Percentiles rank a stretch among this genome's conserved stretches.
Conservation (phyloP, 176 grass and related monocot species). For the Areca catechu region DNA sequence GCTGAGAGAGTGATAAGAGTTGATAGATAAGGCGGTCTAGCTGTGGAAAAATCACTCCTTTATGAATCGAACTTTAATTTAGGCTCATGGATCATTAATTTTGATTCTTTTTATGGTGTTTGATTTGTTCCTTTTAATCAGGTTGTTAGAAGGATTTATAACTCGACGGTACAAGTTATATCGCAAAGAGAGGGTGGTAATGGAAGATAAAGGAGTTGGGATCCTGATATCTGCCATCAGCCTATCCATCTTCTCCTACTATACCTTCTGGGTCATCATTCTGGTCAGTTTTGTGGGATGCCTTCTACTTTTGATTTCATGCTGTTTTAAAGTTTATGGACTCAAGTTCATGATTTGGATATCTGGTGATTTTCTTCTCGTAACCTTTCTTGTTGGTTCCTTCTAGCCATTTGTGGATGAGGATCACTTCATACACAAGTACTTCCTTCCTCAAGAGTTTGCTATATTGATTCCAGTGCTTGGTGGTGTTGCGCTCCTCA, state of each 20-base stretch:
- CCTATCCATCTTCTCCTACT: slow-evolving; percentile 82
- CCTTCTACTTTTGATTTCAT: background rate
- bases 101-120: too few relatives aligned
- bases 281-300: slow-evolving; percentile 36
- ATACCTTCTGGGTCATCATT: slow-evolving; percentile 80
- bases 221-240: slow-evolving; percentile 65
- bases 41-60: too few relatives aligned
- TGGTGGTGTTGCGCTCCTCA: slow-evolving; percentile 58
- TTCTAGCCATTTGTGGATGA: slow-evolving; percentile 77
- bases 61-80: too few relatives aligned
- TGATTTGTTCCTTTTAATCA: too few relatives aligned
- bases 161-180: too few relatives aligned
- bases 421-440: slow-evolving; percentile 77
- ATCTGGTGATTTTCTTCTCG: background rate
- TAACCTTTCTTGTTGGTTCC: slow-evolving; percentile 12
- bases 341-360: background rate
- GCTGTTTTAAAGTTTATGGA: background rate
- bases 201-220: slow-evolving; percentile 60
- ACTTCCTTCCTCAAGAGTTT: slow-evolving; percentile 78
- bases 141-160: too few relatives aligned
- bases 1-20: too few relatives aligned
- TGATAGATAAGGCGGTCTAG: too few relatives aligned
- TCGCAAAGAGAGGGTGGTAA: slow-evolving; percentile 27
- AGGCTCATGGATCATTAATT: too few relatives aligned
- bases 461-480: slow-evolving; percentile 69